Percentiles rank a stretch among this genome's conserved stretches.
These are phyloP conservation scores for Hypomyces rosellus DNA, from an alignment of 2,329 filamentous ascomycete genomes.

Conservation along the genomic window DNA sequence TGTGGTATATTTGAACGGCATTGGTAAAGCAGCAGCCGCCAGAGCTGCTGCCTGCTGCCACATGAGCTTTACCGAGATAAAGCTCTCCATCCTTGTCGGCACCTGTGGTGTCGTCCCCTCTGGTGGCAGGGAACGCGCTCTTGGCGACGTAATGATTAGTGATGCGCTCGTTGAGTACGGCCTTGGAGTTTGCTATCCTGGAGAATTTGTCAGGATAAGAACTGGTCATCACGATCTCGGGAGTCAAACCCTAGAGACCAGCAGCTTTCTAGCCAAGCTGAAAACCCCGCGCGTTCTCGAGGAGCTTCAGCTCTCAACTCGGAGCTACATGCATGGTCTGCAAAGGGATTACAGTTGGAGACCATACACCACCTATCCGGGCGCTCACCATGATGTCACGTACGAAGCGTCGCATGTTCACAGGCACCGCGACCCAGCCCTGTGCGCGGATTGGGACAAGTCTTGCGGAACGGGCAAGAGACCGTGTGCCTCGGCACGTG, in stretches of 20 bases:
- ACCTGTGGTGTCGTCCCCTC: constrained; percentile 17
- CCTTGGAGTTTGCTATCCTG: constrained; percentile 11
- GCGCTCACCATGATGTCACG: constrained; percentile 20
- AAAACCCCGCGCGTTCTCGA: background rate
- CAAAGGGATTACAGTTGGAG: constrained; percentile 8
- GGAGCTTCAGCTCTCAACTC: constrained; percentile 6
- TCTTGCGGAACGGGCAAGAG: background rate
- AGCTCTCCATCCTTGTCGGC: constrained; percentile 15
- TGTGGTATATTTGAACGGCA: constrained; percentile 17
- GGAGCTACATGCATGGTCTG: constrained; percentile 9
- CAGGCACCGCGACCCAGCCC: constrained; percentile 19
- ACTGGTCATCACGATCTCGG: no score
- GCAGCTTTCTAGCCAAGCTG: constrained; percentile 20
- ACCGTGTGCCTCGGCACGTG: constrained; percentile 10
- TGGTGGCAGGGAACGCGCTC: constrained; percentile 9
- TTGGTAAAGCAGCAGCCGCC: constrained; percentile 16
- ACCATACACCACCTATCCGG: constrained; percentile 22
- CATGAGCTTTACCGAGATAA: constrained; percentile 15
- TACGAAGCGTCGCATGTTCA: constrained; percentile 27
- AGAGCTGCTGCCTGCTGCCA: constrained; percentile 3
- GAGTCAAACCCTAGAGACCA: constrained; percentile 20
- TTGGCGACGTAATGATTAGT: constrained; percentile 22
- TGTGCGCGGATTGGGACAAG: constrained; percentile 3
- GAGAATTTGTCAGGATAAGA: no score
- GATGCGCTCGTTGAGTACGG: constrained; percentile 17